A percentile compares a stretch with the other conserved stretches of the same genome.
Conservation (phyloP, 169 alveolate genomes). For the Neospora caninum region DNA sequence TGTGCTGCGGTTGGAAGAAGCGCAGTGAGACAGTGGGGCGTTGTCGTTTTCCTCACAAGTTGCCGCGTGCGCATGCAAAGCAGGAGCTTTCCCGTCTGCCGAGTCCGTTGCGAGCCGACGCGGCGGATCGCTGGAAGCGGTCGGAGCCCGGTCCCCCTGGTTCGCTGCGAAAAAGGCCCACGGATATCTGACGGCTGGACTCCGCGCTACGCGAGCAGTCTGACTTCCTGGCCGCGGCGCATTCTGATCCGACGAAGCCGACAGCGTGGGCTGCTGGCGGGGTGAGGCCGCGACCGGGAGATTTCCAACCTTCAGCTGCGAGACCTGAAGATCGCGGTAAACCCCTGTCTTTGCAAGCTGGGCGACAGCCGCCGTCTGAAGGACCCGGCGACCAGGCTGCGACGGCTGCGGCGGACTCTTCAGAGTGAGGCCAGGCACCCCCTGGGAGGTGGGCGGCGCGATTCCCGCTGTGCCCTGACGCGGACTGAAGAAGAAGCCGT, state of each 20-base stretch:
- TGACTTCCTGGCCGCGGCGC: too few species aligned
- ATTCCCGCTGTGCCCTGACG: background rate
- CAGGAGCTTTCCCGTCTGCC: background rate
- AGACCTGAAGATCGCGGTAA: background rate
- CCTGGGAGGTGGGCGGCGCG: background rate
- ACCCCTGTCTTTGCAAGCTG: background rate
- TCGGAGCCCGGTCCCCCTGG: background rate
- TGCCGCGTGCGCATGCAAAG: background rate
- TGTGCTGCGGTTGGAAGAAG: background rate
- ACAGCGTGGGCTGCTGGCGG: too few species aligned
- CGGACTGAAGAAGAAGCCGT: background rate
- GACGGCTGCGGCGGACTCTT: too few species aligned
- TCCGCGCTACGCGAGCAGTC: too few species aligned
- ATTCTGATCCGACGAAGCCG: too few species aligned
- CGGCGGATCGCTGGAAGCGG: background rate
- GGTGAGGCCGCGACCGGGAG: background rate
- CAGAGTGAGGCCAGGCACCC: background rate
- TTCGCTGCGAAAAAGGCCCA: background rate
- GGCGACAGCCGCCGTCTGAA: background rate
- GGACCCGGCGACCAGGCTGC: background rate
- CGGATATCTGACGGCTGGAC: background rate
- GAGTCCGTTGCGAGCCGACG: too few species aligned
- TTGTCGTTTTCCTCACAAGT: background rate
- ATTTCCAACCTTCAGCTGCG: background rate
- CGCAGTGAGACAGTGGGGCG: background rate